Evolutionary conservation across 179 eudicot species (phyloP).

Genomic region (Amaranthus tricolor): DNA sequence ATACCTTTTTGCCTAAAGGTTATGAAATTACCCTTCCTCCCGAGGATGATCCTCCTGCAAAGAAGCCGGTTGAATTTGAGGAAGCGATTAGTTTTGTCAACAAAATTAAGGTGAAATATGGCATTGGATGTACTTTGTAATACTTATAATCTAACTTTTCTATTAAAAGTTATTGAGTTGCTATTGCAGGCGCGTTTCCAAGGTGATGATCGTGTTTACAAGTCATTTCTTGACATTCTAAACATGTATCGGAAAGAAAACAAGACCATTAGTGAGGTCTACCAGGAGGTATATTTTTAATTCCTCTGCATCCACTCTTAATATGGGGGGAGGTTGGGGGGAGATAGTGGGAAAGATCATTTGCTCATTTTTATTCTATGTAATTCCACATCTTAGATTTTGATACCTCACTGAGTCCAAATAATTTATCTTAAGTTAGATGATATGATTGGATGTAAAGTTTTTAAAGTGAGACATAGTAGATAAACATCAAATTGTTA

Average conservation of each 20-base stretch:
- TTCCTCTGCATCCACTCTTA: not conserved
- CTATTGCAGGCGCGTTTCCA: conserved; percentile 73
- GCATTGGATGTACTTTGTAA: conserved; percentile 3
- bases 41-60: conserved; percentile 61
- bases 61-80: conserved; percentile 83
- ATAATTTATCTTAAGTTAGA: no score
- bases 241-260: conserved; percentile 82
- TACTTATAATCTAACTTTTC: conserved; percentile 3
- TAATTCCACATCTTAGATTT: no score
- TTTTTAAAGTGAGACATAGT: no score
- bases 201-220: conserved; percentile 78
- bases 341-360: no score
- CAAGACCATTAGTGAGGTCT: conserved; percentile 76
- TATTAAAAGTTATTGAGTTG: conserved; percentile 7
- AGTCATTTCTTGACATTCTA: conserved; percentile 89
- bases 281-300: conserved; percentile 58
- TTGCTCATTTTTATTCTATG: no score
- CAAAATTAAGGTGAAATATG: conserved; percentile 71
- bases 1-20: conserved; percentile 94
- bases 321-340: no score
- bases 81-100: conserved; percentile 89
- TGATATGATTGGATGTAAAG: no score
- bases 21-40: conserved; percentile 69
- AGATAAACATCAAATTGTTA: no score
- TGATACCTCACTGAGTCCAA: no score